Conservation (phyloP, 495 filamentous ascomycete genomes). For the Penicillium verhagenii region DNA sequence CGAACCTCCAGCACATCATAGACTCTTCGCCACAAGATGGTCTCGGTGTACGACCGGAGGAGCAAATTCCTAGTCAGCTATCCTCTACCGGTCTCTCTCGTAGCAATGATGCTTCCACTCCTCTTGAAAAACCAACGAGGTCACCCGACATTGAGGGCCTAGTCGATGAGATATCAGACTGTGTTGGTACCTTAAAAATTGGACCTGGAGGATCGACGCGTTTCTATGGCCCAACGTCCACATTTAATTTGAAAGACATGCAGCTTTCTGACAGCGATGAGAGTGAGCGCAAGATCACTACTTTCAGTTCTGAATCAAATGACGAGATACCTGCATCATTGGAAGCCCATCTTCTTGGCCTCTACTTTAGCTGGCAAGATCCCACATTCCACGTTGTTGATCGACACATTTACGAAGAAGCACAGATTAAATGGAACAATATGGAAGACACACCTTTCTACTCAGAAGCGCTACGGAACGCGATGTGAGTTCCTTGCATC, state of each 20-base stretch:
- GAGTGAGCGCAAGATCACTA: too few species aligned
- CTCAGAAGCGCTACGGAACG: slow-evolving; percentile 32
- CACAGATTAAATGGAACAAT: slow-evolving; percentile 7
- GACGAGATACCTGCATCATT: slow-evolving; percentile 14
- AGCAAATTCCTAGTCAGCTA: too few species aligned
- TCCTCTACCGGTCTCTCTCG: too few species aligned
- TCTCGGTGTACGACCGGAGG: too few species aligned
- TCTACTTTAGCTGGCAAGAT: slow-evolving; percentile 42
- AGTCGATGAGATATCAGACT: slow-evolving; percentile 17
- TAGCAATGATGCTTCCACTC: too few species aligned
- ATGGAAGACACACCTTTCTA: slow-evolving; percentile 29
- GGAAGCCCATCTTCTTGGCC: slow-evolving; percentile 32
- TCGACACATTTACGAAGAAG: slow-evolving; percentile 21
- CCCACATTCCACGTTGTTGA: slow-evolving; percentile 33
- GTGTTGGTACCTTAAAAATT: slow-evolving; percentile 31
- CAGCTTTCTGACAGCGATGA: too few species aligned
- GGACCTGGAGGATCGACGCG: slow-evolving; percentile 11
- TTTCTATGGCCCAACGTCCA: slow-evolving; percentile 17
- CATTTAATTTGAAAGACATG: slow-evolving; percentile 26
- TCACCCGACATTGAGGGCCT: slow-evolving; percentile 9
- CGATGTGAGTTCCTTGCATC: slow-evolving; percentile 26
- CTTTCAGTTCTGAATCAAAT: slow-evolving; percentile 14
- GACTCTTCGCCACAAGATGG: background rate
- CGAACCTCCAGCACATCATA: background rate
- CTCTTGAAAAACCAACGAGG: too few species aligned